These are phyloP conservation scores for Boletus hoseneyae DNA, from an alignment of 1,284 basidiomycete species.

Conservation along the genomic window DNA sequence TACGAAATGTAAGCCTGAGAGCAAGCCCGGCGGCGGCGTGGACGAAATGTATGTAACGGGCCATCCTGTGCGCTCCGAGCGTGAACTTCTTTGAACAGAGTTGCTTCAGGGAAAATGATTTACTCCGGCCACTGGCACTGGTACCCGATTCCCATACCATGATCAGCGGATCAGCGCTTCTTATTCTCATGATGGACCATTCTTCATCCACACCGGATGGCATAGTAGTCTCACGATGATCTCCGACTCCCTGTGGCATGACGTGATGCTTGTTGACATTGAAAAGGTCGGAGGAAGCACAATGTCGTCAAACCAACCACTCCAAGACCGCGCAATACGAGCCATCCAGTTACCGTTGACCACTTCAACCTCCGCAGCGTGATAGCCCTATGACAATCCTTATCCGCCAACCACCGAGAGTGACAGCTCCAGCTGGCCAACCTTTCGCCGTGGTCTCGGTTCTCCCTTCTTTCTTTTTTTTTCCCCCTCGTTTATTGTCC, in stretches of 20 bases:
- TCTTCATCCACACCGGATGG: conserved; percentile 14
- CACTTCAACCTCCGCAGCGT: neutral
- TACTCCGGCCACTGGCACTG: too few relatives aligned
- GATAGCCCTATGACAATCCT: neutral
- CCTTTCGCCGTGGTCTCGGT: conserved; percentile 1
- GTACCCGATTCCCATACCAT: conserved; percentile 5
- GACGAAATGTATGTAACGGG: conserved; percentile 3
- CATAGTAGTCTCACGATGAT: conserved; percentile 2
- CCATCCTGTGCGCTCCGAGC: neutral
- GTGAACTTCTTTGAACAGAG: neutral
- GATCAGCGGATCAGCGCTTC: conserved; percentile 1
- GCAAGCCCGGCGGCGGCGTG: neutral
- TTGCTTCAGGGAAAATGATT: neutral
- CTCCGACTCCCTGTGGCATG: neutral
- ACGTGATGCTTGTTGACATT: neutral
- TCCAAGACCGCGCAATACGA: neutral
- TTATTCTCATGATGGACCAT: neutral
- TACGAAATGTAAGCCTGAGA: neutral
- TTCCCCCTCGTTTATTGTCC: too few relatives aligned
- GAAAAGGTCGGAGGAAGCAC: conserved; percentile 1
- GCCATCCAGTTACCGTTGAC: neutral
- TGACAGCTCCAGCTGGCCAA: conserved; percentile 8
- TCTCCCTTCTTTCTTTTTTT: too few relatives aligned
- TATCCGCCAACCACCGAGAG: neutral
- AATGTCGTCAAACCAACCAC: neutral